Evolutionary conservation across 1,139 yeast species (phyloP), one percentile per base, ranked within the genome.

Genomic region (Yamadazyma sp.): DNA sequence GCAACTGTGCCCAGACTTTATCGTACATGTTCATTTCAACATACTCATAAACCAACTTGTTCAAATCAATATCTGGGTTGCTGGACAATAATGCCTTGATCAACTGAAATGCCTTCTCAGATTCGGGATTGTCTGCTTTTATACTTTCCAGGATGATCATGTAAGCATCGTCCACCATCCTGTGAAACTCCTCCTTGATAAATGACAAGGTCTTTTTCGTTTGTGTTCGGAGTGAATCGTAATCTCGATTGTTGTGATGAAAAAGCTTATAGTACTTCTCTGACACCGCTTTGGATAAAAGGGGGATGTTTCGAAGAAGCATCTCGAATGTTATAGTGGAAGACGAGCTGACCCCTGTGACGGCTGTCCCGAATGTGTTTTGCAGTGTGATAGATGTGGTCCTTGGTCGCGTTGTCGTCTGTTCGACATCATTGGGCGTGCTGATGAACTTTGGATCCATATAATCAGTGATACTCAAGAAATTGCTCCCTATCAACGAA

Each of bases 11-110:
- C 88, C 92, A 85, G 4, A 83, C 53, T 43, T 74, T 76, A 49
- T 80, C 86, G 53, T 81, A 83, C 17, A 87, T 56, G 45, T 81
- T 81, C 43, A 75, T 53, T 48, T 88, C 96, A 10, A 87, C 81
- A 49, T 86, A 86, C 41, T 79, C 81, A 50, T 81, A 84, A 1
- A 87, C 70, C 40, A 80, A 66, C 44, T 66, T 69, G 52, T 69
- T 78, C 49, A 77, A 62, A 47, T 84, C 83, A 3, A 81, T 56
- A 0, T 65, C 65, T 0, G 83, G 78, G 36, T 68, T 64, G n/a
- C 55, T 40, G 17, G 49, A 47, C 5, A 67, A 47, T 9, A 70
- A 58, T 29, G 59, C 59, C 34, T 59, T 61, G 2, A 72, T 56
- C 14, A 69, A 36, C 39, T 61, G 57, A 42, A 59, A 64, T 0